Evolutionary conservation across 306 rosid genomes (phyloP).

Genomic region (Fagus crenata): DNA sequence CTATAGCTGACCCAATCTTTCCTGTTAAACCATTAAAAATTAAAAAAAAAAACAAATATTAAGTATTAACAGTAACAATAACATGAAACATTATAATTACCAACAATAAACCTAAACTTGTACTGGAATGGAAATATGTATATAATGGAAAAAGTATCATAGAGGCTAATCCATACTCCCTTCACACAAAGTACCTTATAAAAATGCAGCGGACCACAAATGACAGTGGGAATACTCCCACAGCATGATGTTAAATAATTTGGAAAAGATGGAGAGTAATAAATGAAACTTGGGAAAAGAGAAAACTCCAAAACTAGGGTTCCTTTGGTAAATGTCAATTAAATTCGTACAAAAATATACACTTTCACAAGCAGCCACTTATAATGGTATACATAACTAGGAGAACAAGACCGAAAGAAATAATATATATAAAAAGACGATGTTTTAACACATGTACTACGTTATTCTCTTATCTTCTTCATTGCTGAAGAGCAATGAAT

Average conservation of each 20-base stretch:
- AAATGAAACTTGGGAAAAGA: not conserved
- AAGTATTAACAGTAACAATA: conserved; percentile 10
- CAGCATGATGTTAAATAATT: not conserved
- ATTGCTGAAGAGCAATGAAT: not conserved
- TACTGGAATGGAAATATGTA: not conserved
- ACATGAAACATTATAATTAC: not conserved
- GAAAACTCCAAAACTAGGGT: not conserved
- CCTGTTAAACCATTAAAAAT: conserved; percentile 57
- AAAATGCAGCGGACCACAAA: not conserved
- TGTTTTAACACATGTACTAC: not conserved
- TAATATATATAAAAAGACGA: not conserved
- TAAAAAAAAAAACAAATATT: not conserved
- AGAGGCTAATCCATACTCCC: not conserved
- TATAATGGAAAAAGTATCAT: not conserved
- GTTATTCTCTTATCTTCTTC: not conserved
- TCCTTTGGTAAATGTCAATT: not conserved
- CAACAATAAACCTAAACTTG: conserved; percentile 2
- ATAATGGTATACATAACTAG: not conserved
- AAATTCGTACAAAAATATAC: not conserved
- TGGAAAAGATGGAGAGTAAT: not conserved
- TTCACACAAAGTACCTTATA: not conserved
- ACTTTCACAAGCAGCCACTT: not conserved
- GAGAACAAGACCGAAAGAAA: not conserved
- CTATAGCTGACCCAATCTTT: conserved; percentile 74
- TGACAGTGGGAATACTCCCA: not conserved